A percentile compares a stretch with the other conserved stretches of the same genome.
Conservation (phyloP, 768 basidiomycete genomes). For the Leccinum uliginosum region DNA sequence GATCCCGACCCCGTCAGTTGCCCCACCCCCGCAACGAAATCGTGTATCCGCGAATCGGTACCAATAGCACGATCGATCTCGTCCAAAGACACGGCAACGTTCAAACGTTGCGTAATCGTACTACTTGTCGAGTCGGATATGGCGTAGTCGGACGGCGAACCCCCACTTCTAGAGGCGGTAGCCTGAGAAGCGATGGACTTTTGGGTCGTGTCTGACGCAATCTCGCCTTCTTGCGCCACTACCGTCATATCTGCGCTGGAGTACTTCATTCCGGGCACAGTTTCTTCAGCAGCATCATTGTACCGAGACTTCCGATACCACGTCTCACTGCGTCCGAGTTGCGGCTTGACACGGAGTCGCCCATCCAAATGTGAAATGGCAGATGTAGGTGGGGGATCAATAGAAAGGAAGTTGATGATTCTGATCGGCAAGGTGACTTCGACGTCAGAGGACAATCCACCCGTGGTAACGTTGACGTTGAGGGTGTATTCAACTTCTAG, state of each 20-base stretch:
- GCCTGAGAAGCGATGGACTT: conserved; percentile 6
- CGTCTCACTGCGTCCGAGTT: conserved; percentile 21
- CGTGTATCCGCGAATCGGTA: conserved; percentile 18
- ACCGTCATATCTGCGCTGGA: conserved; percentile 25
- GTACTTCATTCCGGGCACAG: conserved; percentile 33
- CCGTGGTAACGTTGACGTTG: conserved; percentile 58
- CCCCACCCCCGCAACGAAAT: conserved; percentile 24
- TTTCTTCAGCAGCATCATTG: conserved; percentile 17
- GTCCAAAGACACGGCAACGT: conserved; percentile 18
- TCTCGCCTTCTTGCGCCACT: conserved; percentile 19
- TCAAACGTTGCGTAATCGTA: conserved; percentile 19
- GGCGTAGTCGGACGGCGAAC: conserved; percentile 25
- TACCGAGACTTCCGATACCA: conserved; percentile 29
- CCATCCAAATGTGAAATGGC: conserved; percentile 21
- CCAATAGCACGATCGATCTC: conserved; percentile 27
- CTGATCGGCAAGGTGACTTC: conserved; percentile 69
- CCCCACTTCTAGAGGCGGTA: conserved; percentile 9
- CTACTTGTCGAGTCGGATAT: conserved; percentile 21
- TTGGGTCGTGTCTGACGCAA: conserved; percentile 4
- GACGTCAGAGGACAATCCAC: conserved; percentile 63
- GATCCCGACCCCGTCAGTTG: conserved; percentile 14
- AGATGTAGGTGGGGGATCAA: conserved; percentile 62
- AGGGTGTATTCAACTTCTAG: conserved; percentile 76
- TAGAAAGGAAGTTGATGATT: conserved; percentile 78
- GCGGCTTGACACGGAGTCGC: conserved; percentile 22